These are phyloP conservation scores for Inonotus obliquus DNA, from an alignment of 1,284 basidiomycete species.

Conservation along the genomic window DNA sequence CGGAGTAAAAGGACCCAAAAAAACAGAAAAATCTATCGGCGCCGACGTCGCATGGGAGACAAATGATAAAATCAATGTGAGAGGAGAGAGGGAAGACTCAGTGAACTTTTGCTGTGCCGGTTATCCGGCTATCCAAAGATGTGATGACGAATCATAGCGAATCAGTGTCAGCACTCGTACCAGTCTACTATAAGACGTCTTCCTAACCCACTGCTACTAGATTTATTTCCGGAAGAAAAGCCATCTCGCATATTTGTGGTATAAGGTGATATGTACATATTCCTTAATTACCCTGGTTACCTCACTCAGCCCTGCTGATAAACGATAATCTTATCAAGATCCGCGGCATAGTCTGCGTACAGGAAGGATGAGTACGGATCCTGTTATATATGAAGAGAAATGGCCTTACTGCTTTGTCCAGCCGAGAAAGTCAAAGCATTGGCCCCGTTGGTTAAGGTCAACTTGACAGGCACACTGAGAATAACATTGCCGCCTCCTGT, in stretches of 20 bases:
- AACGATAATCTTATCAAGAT: slow-evolving; percentile 58
- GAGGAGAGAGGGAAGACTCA: background rate
- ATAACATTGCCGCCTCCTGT: slow-evolving; percentile 49
- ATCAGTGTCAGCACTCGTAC: background rate
- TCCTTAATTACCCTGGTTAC: background rate
- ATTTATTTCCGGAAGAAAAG: too few species aligned
- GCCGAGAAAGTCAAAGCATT: slow-evolving; percentile 50
- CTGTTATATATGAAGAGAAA: background rate
- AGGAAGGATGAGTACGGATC: background rate
- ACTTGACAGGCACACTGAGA: slow-evolving; percentile 51
- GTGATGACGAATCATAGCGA: background rate
- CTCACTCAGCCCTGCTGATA: slow-evolving; percentile 28
- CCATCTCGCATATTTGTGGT: too few species aligned
- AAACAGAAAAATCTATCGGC: slow-evolving; percentile 3
- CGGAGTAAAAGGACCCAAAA: background rate
- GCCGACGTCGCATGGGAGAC: slow-evolving; percentile 12
- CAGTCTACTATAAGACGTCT: too few species aligned
- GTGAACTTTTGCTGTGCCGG: background rate
- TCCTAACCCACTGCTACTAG: too few species aligned
- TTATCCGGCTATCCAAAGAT: background rate
- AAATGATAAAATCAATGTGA: background rate
- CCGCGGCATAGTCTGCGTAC: slow-evolving; percentile 49
- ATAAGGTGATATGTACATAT: too few species aligned
- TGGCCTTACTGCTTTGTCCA: slow-evolving; percentile 45
- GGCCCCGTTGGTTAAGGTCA: slow-evolving; percentile 44